These are phyloP conservation scores for Galerina marginata DNA, from an alignment of 768 basidiomycete genomes.

Conservation along the genomic window DNA sequence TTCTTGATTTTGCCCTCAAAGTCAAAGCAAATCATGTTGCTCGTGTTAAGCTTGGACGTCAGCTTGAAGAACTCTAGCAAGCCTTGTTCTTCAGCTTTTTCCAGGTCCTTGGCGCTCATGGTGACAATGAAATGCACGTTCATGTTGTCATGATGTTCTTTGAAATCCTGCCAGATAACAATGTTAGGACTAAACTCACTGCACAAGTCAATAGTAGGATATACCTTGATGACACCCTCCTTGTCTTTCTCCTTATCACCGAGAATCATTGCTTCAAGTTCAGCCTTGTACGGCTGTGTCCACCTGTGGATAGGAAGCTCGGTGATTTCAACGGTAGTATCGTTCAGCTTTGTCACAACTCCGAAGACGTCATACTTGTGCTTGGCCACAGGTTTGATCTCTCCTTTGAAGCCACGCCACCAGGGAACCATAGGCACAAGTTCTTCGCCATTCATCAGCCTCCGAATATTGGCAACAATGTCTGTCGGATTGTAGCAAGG, in stretches of 20 bases:
- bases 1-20: constrained; percentile 95
- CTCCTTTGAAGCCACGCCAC: constrained; percentile 96
- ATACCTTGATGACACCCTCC: constrained; percentile 76
- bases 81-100: constrained; percentile 90
- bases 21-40: constrained; percentile 99
- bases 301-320: constrained; percentile 95
- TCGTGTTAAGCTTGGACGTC: constrained; percentile 80
- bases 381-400: constrained; percentile 79
- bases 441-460: constrained; percentile 87
- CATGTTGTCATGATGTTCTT: constrained; percentile 93
- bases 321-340: constrained; percentile 92
- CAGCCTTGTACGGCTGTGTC: constrained; percentile 93
- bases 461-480: constrained; percentile 85
- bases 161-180: constrained; percentile 75
- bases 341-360: constrained; percentile 73
- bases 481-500: constrained; percentile 94
- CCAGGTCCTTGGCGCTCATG: constrained; percentile 79
- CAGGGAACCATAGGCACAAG: constrained; percentile 89
- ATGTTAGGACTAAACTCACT: not conserved
- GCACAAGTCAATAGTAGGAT: not conserved
- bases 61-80: constrained; percentile 92
- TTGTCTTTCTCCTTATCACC: constrained; percentile 78
- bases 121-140: constrained; percentile 89
- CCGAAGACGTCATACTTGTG: constrained; percentile 89
- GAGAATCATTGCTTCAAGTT: constrained; percentile 83